Percentiles rank a stretch among this genome's conserved stretches.
Evolutionary conservation across 805 yeast species (phyloP).

Genomic region (Cyberlindnera maclurae): DNA sequence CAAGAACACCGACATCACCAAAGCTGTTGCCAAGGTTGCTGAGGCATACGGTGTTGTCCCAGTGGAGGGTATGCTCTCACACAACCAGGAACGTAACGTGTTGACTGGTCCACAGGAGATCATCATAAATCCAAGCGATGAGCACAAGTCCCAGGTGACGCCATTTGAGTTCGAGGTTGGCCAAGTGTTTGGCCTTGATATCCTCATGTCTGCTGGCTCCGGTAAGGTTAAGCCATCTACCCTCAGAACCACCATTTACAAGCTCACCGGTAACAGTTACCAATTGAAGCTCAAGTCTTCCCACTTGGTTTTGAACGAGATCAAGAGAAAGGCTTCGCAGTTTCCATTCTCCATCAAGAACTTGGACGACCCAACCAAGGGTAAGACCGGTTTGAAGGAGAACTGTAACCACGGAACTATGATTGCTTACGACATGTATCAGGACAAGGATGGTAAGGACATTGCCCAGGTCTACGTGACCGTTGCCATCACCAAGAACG

Average conservation of each 20-base stretch:
- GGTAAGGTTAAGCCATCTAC: slow-evolving; percentile 60
- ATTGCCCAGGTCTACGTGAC: slow-evolving; percentile 73
- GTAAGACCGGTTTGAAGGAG: slow-evolving; percentile 69
- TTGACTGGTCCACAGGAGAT: slow-evolving; percentile 71
- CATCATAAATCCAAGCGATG: slow-evolving; percentile 66
- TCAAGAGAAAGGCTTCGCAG: slow-evolving; percentile 55
- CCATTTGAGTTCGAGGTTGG: slow-evolving; percentile 61
- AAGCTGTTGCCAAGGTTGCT: slow-evolving; percentile 55
- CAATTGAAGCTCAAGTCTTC: slow-evolving; percentile 66
- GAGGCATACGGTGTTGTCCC: slow-evolving; percentile 52
- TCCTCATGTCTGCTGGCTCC: slow-evolving; percentile 54
- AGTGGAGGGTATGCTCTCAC: slow-evolving; percentile 71
- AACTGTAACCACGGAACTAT: slow-evolving; percentile 60
- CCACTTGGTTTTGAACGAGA: slow-evolving; percentile 56
- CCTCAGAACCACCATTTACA: slow-evolving; percentile 61
- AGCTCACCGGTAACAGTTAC: slow-evolving; percentile 62
- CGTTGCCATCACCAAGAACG: slow-evolving; percentile 67
- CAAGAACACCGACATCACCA: slow-evolving; percentile 71
- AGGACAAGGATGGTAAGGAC: slow-evolving; percentile 58
- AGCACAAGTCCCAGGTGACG: slow-evolving; percentile 56
- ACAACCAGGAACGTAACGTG: slow-evolving; percentile 60
- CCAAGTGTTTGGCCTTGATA: slow-evolving; percentile 73
- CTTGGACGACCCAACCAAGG: slow-evolving; percentile 61
- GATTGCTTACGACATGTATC: slow-evolving; percentile 59
- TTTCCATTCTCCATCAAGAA: slow-evolving; percentile 66